Evolutionary conservation across 2,329 filamentous ascomycete species (phyloP).

Genomic region (Coniochaeta hoffmannii): DNA sequence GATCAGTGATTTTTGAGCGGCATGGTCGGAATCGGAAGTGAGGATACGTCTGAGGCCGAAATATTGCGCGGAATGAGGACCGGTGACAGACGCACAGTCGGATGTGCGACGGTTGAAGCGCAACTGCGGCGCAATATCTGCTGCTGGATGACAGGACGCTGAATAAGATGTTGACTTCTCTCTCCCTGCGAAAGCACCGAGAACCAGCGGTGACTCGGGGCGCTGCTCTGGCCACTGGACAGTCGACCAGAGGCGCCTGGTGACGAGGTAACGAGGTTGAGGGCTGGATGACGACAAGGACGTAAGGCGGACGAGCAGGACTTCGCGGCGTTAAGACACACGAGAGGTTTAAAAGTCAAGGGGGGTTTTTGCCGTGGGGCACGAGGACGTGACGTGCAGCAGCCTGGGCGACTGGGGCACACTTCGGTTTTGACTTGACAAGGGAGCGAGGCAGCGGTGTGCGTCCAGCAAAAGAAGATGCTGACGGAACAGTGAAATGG

Average conservation of each 20-base stretch:
- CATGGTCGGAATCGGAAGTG: conserved; percentile 9
- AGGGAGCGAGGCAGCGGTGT: background rate
- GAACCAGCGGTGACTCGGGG: background rate
- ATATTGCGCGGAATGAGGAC: conserved; percentile 17
- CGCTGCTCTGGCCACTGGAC: background rate
- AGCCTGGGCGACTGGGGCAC: background rate
- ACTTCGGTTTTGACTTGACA: background rate
- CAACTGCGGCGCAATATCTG: background rate
- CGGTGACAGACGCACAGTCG: conserved; percentile 6
- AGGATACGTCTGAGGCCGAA: conserved; percentile 1
- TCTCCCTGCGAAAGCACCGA: background rate
- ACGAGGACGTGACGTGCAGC: background rate
- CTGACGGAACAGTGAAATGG: background rate
- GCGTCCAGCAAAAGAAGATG: background rate
- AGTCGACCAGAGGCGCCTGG: background rate
- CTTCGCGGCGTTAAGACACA: conserved; percentile 1
- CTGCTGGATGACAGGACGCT: background rate
- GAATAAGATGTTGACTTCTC: background rate
- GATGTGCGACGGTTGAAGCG: no score
- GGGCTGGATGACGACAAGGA: background rate
- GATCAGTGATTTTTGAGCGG: conserved; percentile 10
- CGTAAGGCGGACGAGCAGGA: background rate
- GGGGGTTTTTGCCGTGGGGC: background rate
- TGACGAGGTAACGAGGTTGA: background rate
- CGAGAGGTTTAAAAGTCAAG: background rate